These are phyloP conservation scores for Pichia rugopelliculosa DNA, from an alignment of 805 yeast species.

Conservation along the genomic window DNA sequence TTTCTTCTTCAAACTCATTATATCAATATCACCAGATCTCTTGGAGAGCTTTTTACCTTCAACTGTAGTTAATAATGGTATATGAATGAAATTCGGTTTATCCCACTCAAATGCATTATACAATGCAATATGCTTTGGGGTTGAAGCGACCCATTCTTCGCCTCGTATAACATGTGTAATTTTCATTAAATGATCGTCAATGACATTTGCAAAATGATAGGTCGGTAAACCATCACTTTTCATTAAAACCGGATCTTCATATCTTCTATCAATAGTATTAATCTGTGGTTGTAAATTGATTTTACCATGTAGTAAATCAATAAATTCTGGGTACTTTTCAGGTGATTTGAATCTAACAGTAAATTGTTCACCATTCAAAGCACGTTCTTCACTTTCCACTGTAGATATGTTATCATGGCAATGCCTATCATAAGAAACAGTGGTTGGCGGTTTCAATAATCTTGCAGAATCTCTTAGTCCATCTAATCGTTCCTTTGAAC, in stretches of 20 bases:
- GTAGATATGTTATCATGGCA: constrained; percentile 43
- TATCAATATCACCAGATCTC: constrained; percentile 75
- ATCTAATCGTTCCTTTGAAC: constrained; percentile 71
- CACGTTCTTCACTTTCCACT: constrained; percentile 34
- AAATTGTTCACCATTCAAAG: constrained; percentile 31
- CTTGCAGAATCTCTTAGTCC: constrained; percentile 66
- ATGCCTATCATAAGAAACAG: constrained; percentile 84
- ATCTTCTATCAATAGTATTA: constrained; percentile 62
- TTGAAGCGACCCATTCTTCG: constrained; percentile 95
- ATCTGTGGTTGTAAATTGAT: constrained; percentile 74
- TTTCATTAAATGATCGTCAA: constrained; percentile 89
- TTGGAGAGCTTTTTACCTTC: constrained; percentile 77
- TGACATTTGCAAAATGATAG: constrained; percentile 91
- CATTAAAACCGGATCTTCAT: constrained; percentile 81
- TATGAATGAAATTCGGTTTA: constrained; percentile 78
- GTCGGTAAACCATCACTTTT: constrained; percentile 97
- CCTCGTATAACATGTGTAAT: constrained; percentile 95
- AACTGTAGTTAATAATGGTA: constrained; percentile 75
- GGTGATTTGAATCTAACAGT: constrained; percentile 79
- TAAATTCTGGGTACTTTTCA: constrained; percentile 52
- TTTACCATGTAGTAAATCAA: constrained; percentile 72
- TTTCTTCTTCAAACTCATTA: constrained; percentile 44
- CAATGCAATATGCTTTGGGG: constrained; percentile 87
- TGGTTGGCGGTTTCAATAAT: constrained; percentile 75
- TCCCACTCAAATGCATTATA: constrained; percentile 83